Base-by-base conservation (phyloP, 192 early-diverging fungal genomes). In the Obelidium mucronatum region DNA sequence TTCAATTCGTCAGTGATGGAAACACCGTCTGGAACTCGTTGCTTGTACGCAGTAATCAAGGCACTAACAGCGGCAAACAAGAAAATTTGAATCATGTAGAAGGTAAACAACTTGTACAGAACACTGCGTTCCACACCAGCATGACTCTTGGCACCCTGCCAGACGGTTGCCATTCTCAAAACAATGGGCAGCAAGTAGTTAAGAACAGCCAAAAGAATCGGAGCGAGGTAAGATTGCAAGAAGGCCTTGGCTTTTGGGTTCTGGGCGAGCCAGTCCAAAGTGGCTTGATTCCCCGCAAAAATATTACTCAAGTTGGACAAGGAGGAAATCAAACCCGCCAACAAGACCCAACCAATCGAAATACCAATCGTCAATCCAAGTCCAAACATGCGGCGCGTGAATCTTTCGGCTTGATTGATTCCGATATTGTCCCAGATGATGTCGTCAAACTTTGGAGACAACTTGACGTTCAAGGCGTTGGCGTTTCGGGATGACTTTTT, bases 361-460 rank as follows among this genome's bases (percentile, higher is more conserved):
- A 87, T 44, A 19, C 73, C 81, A 11, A 63, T 69, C 2, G 80
- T 69, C 48, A 85, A 37, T 19, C 56, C 77, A 17, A 75, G 36
- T 2, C 80, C 79, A 60, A 83, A 63, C 51, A 81, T 36, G 22
- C 75, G 61, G n/a, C 86, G 79, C 5, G 73, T 74, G 37, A 54
- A 34, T 15, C 80, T 56, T 13, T 74, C 62, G 4, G 75, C 58
- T 2, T 69, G 26, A 1, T 26, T 17, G 8, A 85, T 61, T 13
- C 80, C 82, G 55, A 85, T 59, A 65, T 85, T 87, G 3, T 85
- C 80, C 86, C 86, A 87, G 26, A 87, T 76, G 42, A 87, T 80
- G 69, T 87, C 82, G 48, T 83, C 80, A 67, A 81, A 80, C 40
- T 79, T 33, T 19, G 86, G 86, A 36, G 67, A 61, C 22, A 82